These are phyloP conservation scores for Lunularia cruciata DNA, from an alignment of 225 moss, liverwort and hornwort genomes.

Conservation along the genomic window DNA sequence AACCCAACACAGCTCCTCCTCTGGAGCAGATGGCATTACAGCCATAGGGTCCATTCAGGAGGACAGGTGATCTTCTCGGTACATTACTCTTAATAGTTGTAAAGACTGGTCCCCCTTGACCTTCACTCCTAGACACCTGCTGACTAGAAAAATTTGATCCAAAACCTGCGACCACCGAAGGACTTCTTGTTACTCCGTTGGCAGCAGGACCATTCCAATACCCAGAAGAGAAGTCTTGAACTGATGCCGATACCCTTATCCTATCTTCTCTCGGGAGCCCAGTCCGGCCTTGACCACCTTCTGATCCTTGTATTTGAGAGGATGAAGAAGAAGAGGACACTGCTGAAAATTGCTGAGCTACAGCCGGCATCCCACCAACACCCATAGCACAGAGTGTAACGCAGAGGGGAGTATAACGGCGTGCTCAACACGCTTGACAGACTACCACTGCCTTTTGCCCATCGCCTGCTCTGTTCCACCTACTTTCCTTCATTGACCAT, in stretches of 20 bases:
- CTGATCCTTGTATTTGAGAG: conserved; percentile 17
- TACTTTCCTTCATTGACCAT: background rate
- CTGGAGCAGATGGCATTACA: conserved; percentile 23
- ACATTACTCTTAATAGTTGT: conserved; percentile 42
- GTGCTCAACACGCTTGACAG: conserved; percentile 29
- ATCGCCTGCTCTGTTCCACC: conserved; percentile 36
- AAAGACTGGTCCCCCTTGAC: conserved; percentile 25
- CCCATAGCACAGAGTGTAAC: conserved; percentile 32
- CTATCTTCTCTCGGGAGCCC: conserved; percentile 26
- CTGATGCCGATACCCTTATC: conserved; percentile 37
- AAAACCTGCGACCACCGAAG: conserved; percentile 31
- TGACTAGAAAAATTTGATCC: conserved; percentile 28
- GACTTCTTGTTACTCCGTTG: conserved; percentile 30
- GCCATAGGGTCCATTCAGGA: conserved; percentile 16
- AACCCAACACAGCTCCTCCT: conserved; percentile 48
- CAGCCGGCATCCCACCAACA: conserved; percentile 40
- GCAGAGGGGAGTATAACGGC: background rate
- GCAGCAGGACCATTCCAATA: conserved; percentile 31
- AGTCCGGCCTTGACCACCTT: conserved; percentile 26
- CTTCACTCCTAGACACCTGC: conserved; percentile 29
- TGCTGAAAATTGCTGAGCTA: conserved; percentile 31
- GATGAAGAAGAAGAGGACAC: conserved; percentile 26
- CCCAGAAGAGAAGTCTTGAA: conserved; percentile 45
- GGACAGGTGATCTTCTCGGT: conserved; percentile 28
- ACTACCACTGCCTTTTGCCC: conserved; percentile 37